Evolutionary conservation across 1,139 yeast genomes (phyloP).

Genomic region (Pichia sp.): DNA sequence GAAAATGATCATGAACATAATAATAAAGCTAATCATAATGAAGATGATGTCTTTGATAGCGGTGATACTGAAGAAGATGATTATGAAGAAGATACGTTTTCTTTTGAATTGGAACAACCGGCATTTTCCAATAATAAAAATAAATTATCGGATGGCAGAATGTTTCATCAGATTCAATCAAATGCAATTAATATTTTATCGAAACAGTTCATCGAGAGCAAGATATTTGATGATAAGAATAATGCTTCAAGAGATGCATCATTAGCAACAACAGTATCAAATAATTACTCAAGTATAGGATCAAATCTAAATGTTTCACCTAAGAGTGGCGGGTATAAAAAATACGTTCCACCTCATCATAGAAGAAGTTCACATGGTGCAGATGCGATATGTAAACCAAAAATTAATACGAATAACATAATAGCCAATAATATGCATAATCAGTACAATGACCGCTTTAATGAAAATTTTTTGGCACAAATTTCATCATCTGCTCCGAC

Average conservation of each 20-base stretch:
- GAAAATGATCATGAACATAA: slow-evolving; percentile 21
- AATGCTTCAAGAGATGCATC: slow-evolving; percentile 23
- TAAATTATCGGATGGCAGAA: slow-evolving; percentile 31
- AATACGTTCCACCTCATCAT: slow-evolving; percentile 45
- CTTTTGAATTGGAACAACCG: slow-evolving; percentile 16
- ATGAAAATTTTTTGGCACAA: slow-evolving; percentile 23
- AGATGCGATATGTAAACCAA: slow-evolving; percentile 7
- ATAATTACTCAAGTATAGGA: slow-evolving; percentile 22
- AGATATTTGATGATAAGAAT: slow-evolving; percentile 14
- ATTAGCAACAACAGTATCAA: slow-evolving; percentile 19
- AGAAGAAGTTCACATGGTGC: slow-evolving; percentile 32
- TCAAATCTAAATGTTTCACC: slow-evolving; percentile 19
- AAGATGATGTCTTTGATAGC: not conserved
- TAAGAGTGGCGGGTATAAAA: slow-evolving; percentile 19
- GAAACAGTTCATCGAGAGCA: slow-evolving; percentile 21
- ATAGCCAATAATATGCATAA: slow-evolving; percentile 4
- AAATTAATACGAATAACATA: slow-evolving; percentile 5
- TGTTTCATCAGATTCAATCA: slow-evolving; percentile 25
- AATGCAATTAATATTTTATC: slow-evolving; percentile 19
- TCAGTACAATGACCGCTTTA: slow-evolving; percentile 15
- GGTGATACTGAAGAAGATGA: slow-evolving; percentile 9
- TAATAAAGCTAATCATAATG: slow-evolving; percentile 7
- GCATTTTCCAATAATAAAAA: not conserved
- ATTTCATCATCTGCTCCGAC: slow-evolving; percentile 41
- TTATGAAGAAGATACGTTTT: slow-evolving; percentile 13